Conservation (phyloP, 2,329 filamentous ascomycete genomes). For the Fusarium concolor region DNA sequence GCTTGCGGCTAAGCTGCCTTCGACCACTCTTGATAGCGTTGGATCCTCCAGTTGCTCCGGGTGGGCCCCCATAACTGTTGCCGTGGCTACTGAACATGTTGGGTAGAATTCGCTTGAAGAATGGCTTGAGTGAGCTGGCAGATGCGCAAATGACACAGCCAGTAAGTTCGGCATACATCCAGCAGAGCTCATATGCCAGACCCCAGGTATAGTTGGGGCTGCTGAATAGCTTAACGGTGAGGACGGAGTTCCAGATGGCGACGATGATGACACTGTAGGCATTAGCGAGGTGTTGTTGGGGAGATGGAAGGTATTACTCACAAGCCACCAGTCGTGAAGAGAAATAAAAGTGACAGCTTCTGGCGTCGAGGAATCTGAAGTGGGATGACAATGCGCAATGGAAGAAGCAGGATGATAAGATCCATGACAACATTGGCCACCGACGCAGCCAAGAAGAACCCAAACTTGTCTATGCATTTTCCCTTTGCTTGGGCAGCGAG, state of each 20-base stretch:
- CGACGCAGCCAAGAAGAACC: constrained; percentile 40
- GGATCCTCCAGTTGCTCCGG: constrained; percentile 13
- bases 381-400: constrained; percentile 27
- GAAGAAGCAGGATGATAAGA: constrained; percentile 32
- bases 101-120: constrained; percentile 37
- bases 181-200: constrained; percentile 38
- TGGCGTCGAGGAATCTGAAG: constrained; percentile 36
- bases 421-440: constrained; percentile 44
- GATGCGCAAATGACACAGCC: constrained; percentile 43
- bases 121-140: constrained; percentile 37
- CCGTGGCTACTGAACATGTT: constrained; percentile 19
- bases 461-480: constrained; percentile 41
- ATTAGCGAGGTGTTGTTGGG: background rate
- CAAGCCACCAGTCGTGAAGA: constrained; percentile 42
- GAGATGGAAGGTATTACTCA: background rate
- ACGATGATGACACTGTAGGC: constrained; percentile 33
- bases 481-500: constrained; percentile 36
- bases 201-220: constrained; percentile 41
- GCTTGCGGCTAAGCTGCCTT: constrained; percentile 35
- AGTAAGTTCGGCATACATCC: constrained; percentile 44
- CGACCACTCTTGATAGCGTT: constrained; percentile 17
- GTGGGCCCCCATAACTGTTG: constrained; percentile 16
- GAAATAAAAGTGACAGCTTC: constrained; percentile 30
- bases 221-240: constrained; percentile 37
- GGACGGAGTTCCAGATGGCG: constrained; percentile 39